Evolutionary conservation across 2,329 filamentous ascomycete genomes (phyloP).

Genomic region (Pezicula rhizophila): DNA sequence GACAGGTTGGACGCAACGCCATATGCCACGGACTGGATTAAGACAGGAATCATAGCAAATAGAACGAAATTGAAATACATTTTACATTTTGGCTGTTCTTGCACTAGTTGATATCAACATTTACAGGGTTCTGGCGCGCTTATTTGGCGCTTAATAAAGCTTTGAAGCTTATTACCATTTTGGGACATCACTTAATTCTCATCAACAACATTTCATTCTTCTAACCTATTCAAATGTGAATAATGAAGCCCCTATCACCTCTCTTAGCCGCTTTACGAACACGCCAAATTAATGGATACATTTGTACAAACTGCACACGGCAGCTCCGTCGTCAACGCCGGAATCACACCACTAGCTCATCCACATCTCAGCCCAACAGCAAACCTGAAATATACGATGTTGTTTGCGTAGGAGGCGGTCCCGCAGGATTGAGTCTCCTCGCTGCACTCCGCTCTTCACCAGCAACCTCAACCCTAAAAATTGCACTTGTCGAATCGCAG

Average conservation of each 20-base stretch:
- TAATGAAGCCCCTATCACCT: constrained; percentile 4
- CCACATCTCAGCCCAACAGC: background rate
- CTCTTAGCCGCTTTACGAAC: constrained; percentile 4
- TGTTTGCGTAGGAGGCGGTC: constrained; percentile 29
- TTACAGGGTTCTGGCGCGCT: background rate
- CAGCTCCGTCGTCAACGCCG: constrained; percentile 18
- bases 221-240: background rate
- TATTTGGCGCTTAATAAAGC: background rate
- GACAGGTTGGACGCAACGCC: too few species aligned
- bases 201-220: too few species aligned
- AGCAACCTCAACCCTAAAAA: constrained; percentile 67
- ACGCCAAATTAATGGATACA: constrained; percentile 13
- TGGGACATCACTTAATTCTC: background rate
- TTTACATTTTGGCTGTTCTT: background rate
- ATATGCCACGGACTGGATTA: too few species aligned
- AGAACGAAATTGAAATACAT: too few species aligned
- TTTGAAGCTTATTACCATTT: background rate
- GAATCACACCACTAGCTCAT: constrained; percentile 15
- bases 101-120: background rate
- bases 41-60: too few species aligned
- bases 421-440: constrained; percentile 71
- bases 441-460: constrained; percentile 71
- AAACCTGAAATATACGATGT: constrained; percentile 27
- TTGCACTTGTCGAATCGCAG: constrained; percentile 88
- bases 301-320: constrained; percentile 20